Evolutionary conservation across 306 rosid species (phyloP), one percentile per base, ranked within the genome.

Genomic region (Cercis canadensis): DNA sequence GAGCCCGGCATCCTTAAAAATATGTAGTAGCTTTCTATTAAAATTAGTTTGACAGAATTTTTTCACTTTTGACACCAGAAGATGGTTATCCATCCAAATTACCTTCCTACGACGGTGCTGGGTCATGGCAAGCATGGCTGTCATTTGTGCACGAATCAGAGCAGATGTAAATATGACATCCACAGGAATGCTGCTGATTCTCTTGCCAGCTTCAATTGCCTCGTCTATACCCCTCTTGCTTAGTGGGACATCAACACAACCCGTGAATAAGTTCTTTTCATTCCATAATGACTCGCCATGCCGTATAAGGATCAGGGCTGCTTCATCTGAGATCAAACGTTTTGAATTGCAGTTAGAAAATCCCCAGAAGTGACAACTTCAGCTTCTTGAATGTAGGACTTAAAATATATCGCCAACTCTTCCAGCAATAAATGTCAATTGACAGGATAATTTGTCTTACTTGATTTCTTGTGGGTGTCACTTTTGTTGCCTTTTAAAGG

Each of bases 71-170:
- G 50, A 60, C 17, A n/a, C 59, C 34, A 3, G 4, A 47, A 66
- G 65, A 75, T 21, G 24, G 49, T 5, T 53, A 31, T 47, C 24
- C 24, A 46, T 41, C 70, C 31, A 5, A 24, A 17, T 73, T 84
- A 95, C 99, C 97, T 95, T 95, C 73, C 14, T 83, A 21, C 96
- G 92, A 18, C 97, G 96, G 65, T 95, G 97, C 79, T 95, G 97
- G 57, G 97, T 91, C 99, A 95, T 95, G 59, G 97, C 97, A 72
- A 91, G 99, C 99, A 95, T 95, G 46, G 99, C 99, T 61, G 99
- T 95, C 99, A 95, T 91, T 75, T 91, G 99, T 17, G 99, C 99
- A 41, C 99, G 97, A 74, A 95, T 91, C 79, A 95, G 85, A 39
- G 99, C 87, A 63, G 99, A 95, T 24, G 97, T 89, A 74, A 81